Evolutionary conservation across 352 stramenopile species (phyloP), one percentile per base, ranked within the genome.

Genomic region (Pythium brachiatum): DNA sequence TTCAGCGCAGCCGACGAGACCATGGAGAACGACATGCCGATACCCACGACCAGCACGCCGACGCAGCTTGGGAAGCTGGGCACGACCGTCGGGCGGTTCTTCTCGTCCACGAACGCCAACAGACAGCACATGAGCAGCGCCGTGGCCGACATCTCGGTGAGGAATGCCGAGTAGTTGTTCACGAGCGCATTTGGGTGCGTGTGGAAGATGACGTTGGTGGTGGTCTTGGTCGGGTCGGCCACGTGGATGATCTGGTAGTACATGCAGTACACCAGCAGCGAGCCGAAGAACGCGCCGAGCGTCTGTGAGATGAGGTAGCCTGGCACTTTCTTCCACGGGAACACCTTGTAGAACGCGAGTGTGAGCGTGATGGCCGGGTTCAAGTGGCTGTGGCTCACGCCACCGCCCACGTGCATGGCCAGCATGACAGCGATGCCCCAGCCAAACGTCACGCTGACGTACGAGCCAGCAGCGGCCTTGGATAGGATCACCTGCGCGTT

Each of bases 351-450:
- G 54, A 62, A 26, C 2, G 70, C 64, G 26, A 74, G 62, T 16
- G 65, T 25, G 44, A 76, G 16, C 21, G 75, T 77, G 32, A 83
- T 60, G 23, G 75, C 72, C 4, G 75, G 75, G 62, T 83, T 83
- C 20, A 81, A 58, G 69, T 83, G 72, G 47, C 44, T 58, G 47
- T 58, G 44, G 56, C 72, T 80, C 47, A 77, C 69, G 38, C 72
- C 68, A 6, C 63, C 72, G 20, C 53, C 62, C 2, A 70, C 31
- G 62, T 83, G 70, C 50, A 80, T 73, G 20, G 16, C 75, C 20
- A 83, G 27, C 64, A 79, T 75, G 39, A 80, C 72, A 0, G 67
- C 75, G 21, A 83, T 52, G 16, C 75, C 75, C 70, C 75, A 83
- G 13, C 27, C 60, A n/a, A 83, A 26, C 26, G 61, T 79, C 7